Conservation (phyloP, 108 stramenopile species). For the Skeletonema tropicum region DNA sequence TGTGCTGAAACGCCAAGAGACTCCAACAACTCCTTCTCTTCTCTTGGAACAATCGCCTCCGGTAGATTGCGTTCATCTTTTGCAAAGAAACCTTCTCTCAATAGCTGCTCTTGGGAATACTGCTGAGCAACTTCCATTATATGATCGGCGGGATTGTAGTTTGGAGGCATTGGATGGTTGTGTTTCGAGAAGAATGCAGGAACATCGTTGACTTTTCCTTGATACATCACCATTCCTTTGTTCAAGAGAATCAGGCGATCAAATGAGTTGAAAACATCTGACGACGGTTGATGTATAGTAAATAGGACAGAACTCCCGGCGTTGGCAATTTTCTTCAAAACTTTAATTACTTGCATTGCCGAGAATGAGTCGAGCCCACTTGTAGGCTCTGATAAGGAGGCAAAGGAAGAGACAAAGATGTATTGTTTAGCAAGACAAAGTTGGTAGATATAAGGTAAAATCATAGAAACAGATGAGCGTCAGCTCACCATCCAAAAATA, state of each 20-base stretch:
- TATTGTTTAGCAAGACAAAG: conserved; percentile 4
- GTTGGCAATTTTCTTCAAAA: conserved; percentile 85
- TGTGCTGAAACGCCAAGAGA: conserved; percentile 38
- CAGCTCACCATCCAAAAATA: conserved; percentile 65
- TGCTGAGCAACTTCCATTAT: conserved; percentile 77
- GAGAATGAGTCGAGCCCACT: conserved; percentile 74
- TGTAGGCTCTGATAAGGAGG: conserved; percentile 50
- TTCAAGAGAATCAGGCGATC: conserved; percentile 73
- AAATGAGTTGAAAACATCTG: conserved; percentile 83
- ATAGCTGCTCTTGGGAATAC: conserved; percentile 46
- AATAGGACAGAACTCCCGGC: conserved; percentile 82
- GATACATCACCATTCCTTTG: conserved; percentile 76
- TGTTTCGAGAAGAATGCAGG: conserved; percentile 57
- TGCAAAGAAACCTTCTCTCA: conserved; percentile 59
- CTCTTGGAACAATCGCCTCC: conserved; percentile 37
- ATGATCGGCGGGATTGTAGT: conserved; percentile 86
- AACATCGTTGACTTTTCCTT: conserved; percentile 58
- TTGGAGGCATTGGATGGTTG: conserved; percentile 63
- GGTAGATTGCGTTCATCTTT: conserved; percentile 45
- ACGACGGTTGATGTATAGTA: conserved; percentile 92
- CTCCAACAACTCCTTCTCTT: conserved; percentile 46
- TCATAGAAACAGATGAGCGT: neutral
- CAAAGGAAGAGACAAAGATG: too few relatives aligned
- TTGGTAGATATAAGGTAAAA: conserved; percentile 7
- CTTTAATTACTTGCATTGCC: conserved; percentile 74